Evolutionary conservation across 139 green algal species (phyloP).

Genomic region (Spirogloea muscicola): DNA sequence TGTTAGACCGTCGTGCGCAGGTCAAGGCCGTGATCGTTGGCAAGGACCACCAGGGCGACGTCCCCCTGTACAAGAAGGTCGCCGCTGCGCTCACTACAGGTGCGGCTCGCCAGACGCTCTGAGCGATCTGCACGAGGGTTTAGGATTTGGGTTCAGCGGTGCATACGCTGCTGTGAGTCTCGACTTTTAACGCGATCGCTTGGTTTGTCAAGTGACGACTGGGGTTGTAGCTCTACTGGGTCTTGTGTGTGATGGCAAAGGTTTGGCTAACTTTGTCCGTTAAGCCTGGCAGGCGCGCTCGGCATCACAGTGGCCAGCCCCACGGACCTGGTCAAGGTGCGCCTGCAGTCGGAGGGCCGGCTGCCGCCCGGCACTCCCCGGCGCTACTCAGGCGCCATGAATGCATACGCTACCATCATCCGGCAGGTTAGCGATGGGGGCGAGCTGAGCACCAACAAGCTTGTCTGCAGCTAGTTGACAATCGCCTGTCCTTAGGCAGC

Average conservation of each 20-base stretch:
- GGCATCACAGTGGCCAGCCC: constrained; percentile 63
- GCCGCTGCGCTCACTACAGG: constrained; percentile 82
- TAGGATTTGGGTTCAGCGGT: no score
- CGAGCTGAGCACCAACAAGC: no score
- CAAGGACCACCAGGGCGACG: constrained; percentile 71
- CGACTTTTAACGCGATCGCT: no score
- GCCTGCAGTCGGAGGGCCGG: constrained; percentile 91
- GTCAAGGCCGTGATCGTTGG: constrained; percentile 79
- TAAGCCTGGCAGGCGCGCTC: constrained; percentile 73
- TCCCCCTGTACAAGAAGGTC: constrained; percentile 84
- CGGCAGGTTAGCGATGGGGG: no score
- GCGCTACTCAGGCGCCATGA: constrained; percentile 77
- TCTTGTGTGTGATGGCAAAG: no score
- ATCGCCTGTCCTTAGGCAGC: no score
- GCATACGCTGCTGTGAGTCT: no score
- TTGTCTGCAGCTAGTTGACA: no score
- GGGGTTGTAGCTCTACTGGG: no score
- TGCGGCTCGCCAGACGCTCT: constrained; percentile 5
- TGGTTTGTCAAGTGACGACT: no score
- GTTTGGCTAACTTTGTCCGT: no score
- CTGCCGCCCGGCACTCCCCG: constrained; percentile 65
- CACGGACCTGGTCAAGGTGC: constrained; percentile 94
- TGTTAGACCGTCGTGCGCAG: neutral
- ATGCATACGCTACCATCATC: constrained; percentile 88
- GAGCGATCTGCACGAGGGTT: no score